These are phyloP conservation scores for Globisporangium abappressorium DNA, from an alignment of 352 stramenopile species.

Conservation along the genomic window DNA sequence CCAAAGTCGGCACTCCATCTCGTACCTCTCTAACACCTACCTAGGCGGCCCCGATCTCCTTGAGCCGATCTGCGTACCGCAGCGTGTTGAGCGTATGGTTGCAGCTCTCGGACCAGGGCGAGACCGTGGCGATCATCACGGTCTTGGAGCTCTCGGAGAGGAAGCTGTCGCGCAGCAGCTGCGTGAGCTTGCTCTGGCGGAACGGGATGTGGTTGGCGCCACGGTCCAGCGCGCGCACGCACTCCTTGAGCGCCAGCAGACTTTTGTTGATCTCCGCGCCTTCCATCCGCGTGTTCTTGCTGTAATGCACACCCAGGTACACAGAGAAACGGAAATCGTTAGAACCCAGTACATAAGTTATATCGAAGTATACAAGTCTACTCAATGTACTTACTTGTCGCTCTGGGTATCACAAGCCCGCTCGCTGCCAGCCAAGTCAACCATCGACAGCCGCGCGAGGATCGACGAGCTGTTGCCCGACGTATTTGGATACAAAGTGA, in stretches of 20 bases:
- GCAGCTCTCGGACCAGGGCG: slow-evolving; percentile 89
- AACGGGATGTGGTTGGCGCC: slow-evolving; percentile 90
- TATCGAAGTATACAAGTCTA: slow-evolving; percentile 1
- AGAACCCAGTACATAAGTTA: not conserved
- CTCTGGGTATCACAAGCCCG: slow-evolving; percentile 91
- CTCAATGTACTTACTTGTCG: slow-evolving; percentile 36
- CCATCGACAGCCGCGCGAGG: slow-evolving; percentile 61
- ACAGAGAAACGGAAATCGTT: not conserved
- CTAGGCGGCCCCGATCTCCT: slow-evolving; percentile 65
- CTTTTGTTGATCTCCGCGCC: slow-evolving; percentile 97
- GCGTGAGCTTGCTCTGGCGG: slow-evolving; percentile 94
- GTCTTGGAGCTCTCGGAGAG: slow-evolving; percentile 89
- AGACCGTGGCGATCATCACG: slow-evolving; percentile 95
- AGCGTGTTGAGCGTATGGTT: slow-evolving; percentile 97
- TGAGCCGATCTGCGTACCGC: slow-evolving; percentile 94
- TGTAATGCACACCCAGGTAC: slow-evolving; percentile 12
- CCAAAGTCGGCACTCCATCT: not conserved
- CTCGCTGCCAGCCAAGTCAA: slow-evolving; percentile 95
- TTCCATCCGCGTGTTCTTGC: slow-evolving; percentile 91
- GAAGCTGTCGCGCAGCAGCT: slow-evolving; percentile 91
- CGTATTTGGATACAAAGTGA: slow-evolving; percentile 36
- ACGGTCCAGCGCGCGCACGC: slow-evolving; percentile 93
- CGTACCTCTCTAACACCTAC: not conserved
- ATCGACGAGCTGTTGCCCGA: slow-evolving; percentile 9
- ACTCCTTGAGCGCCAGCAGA: slow-evolving; percentile 96